Evolutionary conservation across 2,329 filamentous ascomycete genomes (phyloP).

Genomic region (Diplodia intermedia): DNA sequence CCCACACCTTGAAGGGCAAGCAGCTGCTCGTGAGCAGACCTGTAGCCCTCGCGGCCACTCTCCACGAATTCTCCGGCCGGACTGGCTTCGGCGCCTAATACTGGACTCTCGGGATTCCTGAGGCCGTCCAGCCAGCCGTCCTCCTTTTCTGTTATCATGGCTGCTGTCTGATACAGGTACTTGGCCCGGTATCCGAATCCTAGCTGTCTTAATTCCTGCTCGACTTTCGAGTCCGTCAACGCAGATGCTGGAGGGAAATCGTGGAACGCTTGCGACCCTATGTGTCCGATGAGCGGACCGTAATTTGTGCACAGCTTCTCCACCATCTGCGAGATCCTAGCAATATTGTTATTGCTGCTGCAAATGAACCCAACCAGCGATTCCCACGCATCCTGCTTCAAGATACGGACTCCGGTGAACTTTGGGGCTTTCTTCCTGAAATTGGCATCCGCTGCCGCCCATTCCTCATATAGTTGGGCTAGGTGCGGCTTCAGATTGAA

Average conservation of each 20-base stretch:
- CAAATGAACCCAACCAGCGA: conserved; percentile 93
- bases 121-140: conserved; percentile 77
- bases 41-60: conserved; percentile 70
- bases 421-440: conserved; percentile 86
- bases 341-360: conserved; percentile 98
- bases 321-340: conserved; percentile 94
- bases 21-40: conserved; percentile 79
- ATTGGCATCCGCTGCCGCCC: conserved; percentile 84
- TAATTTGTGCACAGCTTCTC: conserved; percentile 90
- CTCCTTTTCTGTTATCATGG: conserved; percentile 70
- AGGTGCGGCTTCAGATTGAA: conserved; percentile 85
- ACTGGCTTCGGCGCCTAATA: conserved; percentile 57
- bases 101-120: conserved; percentile 76
- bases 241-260: conserved; percentile 83
- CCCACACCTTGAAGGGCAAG: conserved; percentile 85
- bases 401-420: conserved; percentile 89
- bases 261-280: conserved; percentile 76
- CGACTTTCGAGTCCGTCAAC: conserved; percentile 76
- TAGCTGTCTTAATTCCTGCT: conserved; percentile 77
- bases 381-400: conserved; percentile 97
- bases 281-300: conserved; percentile 73
- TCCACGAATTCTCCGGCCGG: conserved; percentile 58
- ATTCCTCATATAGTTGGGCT: conserved; percentile 78
- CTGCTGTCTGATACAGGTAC: conserved; percentile 87
- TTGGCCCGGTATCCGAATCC: conserved; percentile 95